Evolutionary conservation across 2,329 filamentous ascomycete genomes (phyloP), one percentile per base, ranked within the genome.

Genomic region (Cercospora janseana): DNA sequence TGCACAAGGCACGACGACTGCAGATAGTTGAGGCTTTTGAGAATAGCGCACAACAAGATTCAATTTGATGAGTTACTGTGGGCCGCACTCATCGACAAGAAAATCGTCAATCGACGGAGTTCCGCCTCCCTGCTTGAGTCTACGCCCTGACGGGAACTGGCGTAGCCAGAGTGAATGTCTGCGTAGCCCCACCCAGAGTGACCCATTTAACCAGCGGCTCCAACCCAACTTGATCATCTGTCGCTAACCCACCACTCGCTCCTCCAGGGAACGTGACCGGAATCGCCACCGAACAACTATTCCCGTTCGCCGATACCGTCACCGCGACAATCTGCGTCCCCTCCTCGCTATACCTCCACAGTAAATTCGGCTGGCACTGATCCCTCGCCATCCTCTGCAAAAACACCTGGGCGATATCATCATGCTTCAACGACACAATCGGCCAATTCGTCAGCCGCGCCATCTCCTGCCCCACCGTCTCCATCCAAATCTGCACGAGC

Each of bases 201-300:
- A 51, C 48, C 48, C 48, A 51, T 32, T 51, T 51, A 20, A 51
- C 46, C 48, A 45, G 26, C 24, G 48, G 48, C 48, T 51, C 41
- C 3, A 16, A 31, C 4, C 48, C 48, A 24, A 51, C 31, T 10
- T 51, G 23, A 32, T 51, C 48, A 26, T 51, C 41, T 8, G 23
- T 51, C 0, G 40, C 48, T 18, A 9, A 10, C 10, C 31, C 48
- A 10, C 48, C 48, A 32, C 29, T 51, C 24, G 48, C 48, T 21
- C 15, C 18, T n/a, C 48, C 48, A n/a, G 48, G 48, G n/a, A 51
- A 51, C 7, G 48, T 45, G 1, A 51, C 48, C 9, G 48, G 48
- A 27, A 51, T 45, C 8, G 40, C 29, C 10, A 27, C 48, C 10
- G 40, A 40, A 26, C 48, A 51, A 28, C 15, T 28, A 18, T 51